Evolutionary conservation across 2,329 filamentous ascomycete genomes (phyloP).

Genomic region (Meredithiella fracta): DNA sequence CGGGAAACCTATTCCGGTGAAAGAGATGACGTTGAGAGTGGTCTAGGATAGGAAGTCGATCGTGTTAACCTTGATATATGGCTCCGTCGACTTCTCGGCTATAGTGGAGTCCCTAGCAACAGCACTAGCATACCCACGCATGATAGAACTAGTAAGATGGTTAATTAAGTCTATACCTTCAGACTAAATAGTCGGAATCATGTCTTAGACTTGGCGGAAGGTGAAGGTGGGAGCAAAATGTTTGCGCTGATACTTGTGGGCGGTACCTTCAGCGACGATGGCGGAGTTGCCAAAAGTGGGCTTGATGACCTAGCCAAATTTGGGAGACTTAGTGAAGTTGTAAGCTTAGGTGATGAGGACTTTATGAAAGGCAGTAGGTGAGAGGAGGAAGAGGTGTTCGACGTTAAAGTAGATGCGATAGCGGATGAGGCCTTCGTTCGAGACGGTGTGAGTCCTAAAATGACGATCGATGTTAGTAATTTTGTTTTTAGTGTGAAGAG

Average conservation of each 20-base stretch:
- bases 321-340: constrained; percentile 47
- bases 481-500: constrained; percentile 1
- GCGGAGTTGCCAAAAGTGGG: constrained; percentile 54
- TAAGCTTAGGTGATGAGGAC: constrained; percentile 53
- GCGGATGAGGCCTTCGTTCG: constrained; percentile 52
- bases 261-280: constrained; percentile 74
- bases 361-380: constrained; percentile 50
- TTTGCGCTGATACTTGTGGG: constrained; percentile 69
- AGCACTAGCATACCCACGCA: not conserved
- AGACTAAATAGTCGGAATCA: constrained; percentile 71
- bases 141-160: constrained; percentile 33
- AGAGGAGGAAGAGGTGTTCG: constrained; percentile 45
- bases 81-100: not conserved
- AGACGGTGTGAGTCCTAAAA: constrained; percentile 41
- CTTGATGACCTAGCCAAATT: constrained; percentile 38
- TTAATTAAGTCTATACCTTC: constrained; percentile 54
- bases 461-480: not conserved
- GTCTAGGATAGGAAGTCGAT: constrained; percentile 47
- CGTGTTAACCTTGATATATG: constrained; percentile 35
- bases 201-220: constrained; percentile 70
- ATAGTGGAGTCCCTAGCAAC: not conserved
- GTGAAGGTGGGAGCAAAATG: constrained; percentile 67
- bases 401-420: constrained; percentile 46
- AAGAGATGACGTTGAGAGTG: constrained; percentile 60
- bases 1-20: constrained; percentile 54